Percentiles rank a stretch among this genome's conserved stretches.
These are phyloP conservation scores for Pythium rhizo-oryzae DNA, from an alignment of 352 stramenopile species.

Conservation along the genomic window DNA sequence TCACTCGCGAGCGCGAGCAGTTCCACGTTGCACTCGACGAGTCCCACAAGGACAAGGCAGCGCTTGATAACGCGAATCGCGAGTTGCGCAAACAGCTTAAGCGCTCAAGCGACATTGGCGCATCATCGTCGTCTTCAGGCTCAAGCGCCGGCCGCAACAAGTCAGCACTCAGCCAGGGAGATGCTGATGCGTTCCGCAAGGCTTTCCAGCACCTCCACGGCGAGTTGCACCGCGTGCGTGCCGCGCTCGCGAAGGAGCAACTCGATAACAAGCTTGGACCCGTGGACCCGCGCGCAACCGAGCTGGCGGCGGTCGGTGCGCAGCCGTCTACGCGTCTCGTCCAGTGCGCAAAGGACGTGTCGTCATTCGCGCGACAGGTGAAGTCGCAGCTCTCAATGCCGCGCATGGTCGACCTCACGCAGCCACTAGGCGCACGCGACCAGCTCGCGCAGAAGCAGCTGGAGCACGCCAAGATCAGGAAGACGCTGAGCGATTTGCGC, in stretches of 20 bases:
- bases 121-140: background rate
- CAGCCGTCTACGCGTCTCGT: slow-evolving; percentile 31
- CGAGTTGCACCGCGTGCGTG: slow-evolving; percentile 53
- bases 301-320: background rate
- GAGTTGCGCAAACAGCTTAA: slow-evolving; percentile 84
- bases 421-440: slow-evolving; percentile 31
- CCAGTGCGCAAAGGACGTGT: slow-evolving; percentile 51
- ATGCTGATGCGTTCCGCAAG: slow-evolving; percentile 60
- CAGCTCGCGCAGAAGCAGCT: slow-evolving; percentile 62
- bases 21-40: slow-evolving; percentile 75
- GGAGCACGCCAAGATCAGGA: slow-evolving; percentile 42
- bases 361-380: slow-evolving; percentile 47
- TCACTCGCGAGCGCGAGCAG: slow-evolving; percentile 72
- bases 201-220: slow-evolving; percentile 60
- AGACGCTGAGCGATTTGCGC: slow-evolving; percentile 47
- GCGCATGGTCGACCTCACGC: slow-evolving; percentile 60
- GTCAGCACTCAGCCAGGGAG: slow-evolving; percentile 39
- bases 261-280: slow-evolving; percentile 53
- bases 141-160: slow-evolving; percentile 25
- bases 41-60: slow-evolving; percentile 82
- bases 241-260: slow-evolving; percentile 59
- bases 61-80: slow-evolving; percentile 67
- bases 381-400: slow-evolving; percentile 72
- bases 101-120: slow-evolving; percentile 54
- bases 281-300: slow-evolving; percentile 7